Evolutionary conservation across 2,329 filamentous ascomycete genomes (phyloP), one percentile per base, ranked within the genome.

Genomic region (Beauveria sp.): DNA sequence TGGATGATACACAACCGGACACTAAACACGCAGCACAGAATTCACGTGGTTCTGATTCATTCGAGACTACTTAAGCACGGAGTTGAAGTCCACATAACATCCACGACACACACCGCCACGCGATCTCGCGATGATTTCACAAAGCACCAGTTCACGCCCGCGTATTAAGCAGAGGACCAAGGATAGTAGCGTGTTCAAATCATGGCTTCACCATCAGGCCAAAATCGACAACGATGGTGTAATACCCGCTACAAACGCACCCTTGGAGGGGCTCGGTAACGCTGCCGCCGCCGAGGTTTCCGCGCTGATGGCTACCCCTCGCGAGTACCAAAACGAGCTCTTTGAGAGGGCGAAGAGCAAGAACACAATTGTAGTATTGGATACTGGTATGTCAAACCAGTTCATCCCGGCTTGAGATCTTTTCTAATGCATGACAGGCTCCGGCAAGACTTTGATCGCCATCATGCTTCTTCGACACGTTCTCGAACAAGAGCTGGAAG

Each of bases 401-500:
- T 9, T n/a, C 3, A 18, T 3, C 4, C 2, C 18, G 1, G 18
- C 14, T 8, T 9, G 8, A 16, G 7, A 20, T 20, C 2, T 5
- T 30, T 40, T 20, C 67, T 67, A 55, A 65, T 28, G n/a, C 46
- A 18, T 18, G 8, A 1, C 62, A 87, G 89, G 94, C 14, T 92
- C 91, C 3, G 94, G 94, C 2, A 99, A 99, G 75, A 99, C 94
- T 0, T 79, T 97, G n/a, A 97, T 99, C 67, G 92, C 94, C 0
- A 92, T 91, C 1, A 80, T 97, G 3, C 80, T 99, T 5, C 80
- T 97, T 26, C 85, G 87, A 44, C 84, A 96, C 71, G 81, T 85
- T 10, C 80, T 97, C 34, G 85, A 91, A 44, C 78, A 87, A 62
- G 94, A 99, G 71, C 75, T 97, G 1, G 86, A 90, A 64, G 77